Conservation (phyloP, 1,284 basidiomycete species). For the Papiliotrema flavescens region DNA sequence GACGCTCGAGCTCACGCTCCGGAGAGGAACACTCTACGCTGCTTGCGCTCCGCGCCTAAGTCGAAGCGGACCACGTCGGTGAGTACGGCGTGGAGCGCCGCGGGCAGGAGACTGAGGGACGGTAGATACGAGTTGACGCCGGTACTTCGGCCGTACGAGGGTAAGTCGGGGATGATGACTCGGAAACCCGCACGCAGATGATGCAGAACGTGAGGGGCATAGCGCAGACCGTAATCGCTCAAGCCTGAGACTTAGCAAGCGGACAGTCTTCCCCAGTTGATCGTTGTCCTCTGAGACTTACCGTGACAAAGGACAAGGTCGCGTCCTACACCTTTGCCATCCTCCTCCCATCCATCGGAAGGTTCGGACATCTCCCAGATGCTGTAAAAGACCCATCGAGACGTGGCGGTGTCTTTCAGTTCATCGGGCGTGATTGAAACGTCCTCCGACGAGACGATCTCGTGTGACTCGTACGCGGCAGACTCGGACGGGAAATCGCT, state of each 20-base stretch:
- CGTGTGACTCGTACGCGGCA: slow-evolving; percentile 39
- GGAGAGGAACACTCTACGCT: slow-evolving; percentile 48
- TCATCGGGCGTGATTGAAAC: slow-evolving; percentile 39
- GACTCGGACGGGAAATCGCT: slow-evolving; percentile 20
- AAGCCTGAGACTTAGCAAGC: slow-evolving; percentile 31
- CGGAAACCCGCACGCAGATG: slow-evolving; percentile 53
- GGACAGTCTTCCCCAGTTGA: not conserved
- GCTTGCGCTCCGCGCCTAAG: slow-evolving; percentile 27
- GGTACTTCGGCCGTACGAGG: slow-evolving; percentile 50
- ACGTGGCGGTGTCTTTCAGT: slow-evolving; percentile 24
- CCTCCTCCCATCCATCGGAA: slow-evolving; percentile 38
- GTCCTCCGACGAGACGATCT: slow-evolving; percentile 44
- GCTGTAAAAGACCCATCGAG: slow-evolving; percentile 48
- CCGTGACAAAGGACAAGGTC: slow-evolving; percentile 49
- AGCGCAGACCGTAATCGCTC: slow-evolving; percentile 49
- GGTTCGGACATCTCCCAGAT: slow-evolving; percentile 44
- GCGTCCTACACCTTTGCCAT: slow-evolving; percentile 34
- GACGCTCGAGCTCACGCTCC: slow-evolving; percentile 49
- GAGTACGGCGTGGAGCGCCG: slow-evolving; percentile 52
- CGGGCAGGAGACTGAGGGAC: slow-evolving; percentile 46
- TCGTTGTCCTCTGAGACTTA: slow-evolving; percentile 15
- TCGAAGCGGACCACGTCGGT: slow-evolving; percentile 47
- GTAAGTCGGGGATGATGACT: slow-evolving; percentile 53
- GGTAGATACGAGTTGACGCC: slow-evolving; percentile 52
- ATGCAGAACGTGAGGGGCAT: slow-evolving; percentile 48